Evolutionary conservation across 306 rosid species (phyloP).

Genomic region (Gynostemma pentaphyllum): DNA sequence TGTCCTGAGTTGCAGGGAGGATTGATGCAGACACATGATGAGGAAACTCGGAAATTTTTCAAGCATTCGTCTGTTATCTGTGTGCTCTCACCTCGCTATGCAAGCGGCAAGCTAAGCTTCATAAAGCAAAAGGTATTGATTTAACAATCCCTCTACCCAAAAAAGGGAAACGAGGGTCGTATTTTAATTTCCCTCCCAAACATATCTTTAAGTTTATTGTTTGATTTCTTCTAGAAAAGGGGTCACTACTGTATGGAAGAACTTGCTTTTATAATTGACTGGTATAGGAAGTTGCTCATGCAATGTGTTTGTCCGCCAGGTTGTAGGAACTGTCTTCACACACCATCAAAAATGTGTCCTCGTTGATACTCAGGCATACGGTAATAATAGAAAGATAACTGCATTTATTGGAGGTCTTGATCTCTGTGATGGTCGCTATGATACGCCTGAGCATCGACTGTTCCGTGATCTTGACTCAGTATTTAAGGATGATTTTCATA

Average conservation of each 20-base stretch:
- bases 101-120: constrained; percentile 62
- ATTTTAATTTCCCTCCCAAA: neutral
- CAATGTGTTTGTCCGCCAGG: constrained; percentile 38
- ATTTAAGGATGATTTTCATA: constrained; percentile 59
- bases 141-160: neutral
- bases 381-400: constrained; percentile 73
- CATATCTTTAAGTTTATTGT: neutral
- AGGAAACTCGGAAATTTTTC: constrained; percentile 73
- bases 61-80: constrained; percentile 88
- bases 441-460: constrained; percentile 87
- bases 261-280: neutral
- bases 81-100: constrained; percentile 72
- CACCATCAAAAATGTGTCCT: constrained; percentile 95
- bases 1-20: constrained; percentile 47
- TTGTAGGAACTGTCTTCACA: constrained; percentile 78
- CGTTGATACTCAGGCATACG: constrained; percentile 72
- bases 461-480: constrained; percentile 55
- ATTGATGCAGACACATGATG: constrained; percentile 87
- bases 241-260: neutral
- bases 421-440: constrained; percentile 96
- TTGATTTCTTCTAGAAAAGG: neutral
- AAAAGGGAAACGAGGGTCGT: neutral
- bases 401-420: constrained; percentile 92
- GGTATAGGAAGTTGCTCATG: constrained; percentile 2
- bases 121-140: constrained; percentile 54